phyloP scores from a whole-genome alignment of 176 grass and related monocot species.

The Cenchrus purpureus region DNA sequence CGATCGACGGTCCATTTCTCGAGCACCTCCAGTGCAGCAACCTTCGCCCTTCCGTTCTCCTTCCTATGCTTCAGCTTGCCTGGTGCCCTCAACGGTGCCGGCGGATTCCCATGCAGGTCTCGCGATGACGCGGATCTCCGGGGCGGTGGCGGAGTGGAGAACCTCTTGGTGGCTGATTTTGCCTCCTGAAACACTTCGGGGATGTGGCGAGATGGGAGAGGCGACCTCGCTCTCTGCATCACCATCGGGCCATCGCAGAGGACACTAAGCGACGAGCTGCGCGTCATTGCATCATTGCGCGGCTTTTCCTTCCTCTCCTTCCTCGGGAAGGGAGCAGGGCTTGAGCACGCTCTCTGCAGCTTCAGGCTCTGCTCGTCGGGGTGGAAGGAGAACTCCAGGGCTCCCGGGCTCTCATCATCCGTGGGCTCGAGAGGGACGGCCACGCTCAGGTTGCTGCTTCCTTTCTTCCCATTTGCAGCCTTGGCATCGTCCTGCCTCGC shows the following conservation, averaged over 20 bases:
- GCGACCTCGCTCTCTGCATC: constrained; percentile 65
- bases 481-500: constrained; percentile 11
- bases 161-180: constrained; percentile 62
- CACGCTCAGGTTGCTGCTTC: constrained; percentile 18
- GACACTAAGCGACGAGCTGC: constrained; percentile 2
- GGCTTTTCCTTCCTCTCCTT: constrained; percentile 32
- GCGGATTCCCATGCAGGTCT: neutral
- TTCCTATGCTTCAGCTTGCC: constrained; percentile 59
- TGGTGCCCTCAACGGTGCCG: neutral
- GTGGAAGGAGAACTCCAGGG: constrained; percentile 61
- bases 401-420: constrained; percentile 7
- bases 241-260: constrained; percentile 1
- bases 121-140: constrained; percentile 44
- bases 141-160: constrained; percentile 74
- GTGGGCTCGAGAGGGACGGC: neutral
- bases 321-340: constrained; percentile 45
- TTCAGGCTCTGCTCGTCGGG: constrained; percentile 43
- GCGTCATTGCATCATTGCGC: constrained; percentile 1
- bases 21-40: constrained; percentile 53
- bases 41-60: constrained; percentile 52
- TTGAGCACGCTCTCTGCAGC: constrained; percentile 46
- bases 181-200: constrained; percentile 76
- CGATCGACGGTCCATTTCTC: constrained; percentile 69
- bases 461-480: constrained; percentile 18
- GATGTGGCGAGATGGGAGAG: constrained; percentile 54